These are phyloP conservation scores for Lactifluus hygrophoroides DNA, from an alignment of 768 basidiomycete genomes.

Conservation along the genomic window DNA sequence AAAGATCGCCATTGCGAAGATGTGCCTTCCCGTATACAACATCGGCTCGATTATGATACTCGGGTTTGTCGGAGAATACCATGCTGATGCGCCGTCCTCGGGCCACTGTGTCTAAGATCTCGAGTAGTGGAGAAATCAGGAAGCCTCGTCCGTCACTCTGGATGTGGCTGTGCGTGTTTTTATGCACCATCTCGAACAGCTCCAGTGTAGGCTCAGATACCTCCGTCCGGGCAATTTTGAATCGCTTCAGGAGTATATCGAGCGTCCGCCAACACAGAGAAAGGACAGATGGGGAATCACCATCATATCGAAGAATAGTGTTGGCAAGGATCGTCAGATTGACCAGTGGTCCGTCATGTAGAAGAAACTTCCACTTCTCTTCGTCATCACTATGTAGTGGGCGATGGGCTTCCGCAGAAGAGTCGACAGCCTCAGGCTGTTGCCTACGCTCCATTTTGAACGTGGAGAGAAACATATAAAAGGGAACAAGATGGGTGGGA, in stretches of 20 bases:
- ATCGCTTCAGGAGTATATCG: neutral
- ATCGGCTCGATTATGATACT: neutral
- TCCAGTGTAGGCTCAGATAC: neutral
- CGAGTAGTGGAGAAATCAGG: neutral
- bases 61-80: neutral
- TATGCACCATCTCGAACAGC: neutral
- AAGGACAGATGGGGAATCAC: neutral
- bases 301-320: neutral
- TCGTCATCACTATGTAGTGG: neutral
- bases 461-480: neutral
- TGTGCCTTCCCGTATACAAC: constrained; percentile 4
- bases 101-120: neutral
- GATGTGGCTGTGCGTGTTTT: neutral
- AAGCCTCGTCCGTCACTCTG: neutral
- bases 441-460: neutral
- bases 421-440: neutral
- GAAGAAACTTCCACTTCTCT: neutral
- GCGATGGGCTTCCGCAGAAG: neutral
- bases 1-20: neutral
- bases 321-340: neutral
- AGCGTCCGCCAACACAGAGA: constrained; percentile 8
- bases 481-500: neutral
- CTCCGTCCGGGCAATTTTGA: neutral
- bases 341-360: constrained; percentile 1
- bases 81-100: neutral